Evolutionary conservation across 2,329 filamentous ascomycete genomes (phyloP).

Genomic region (Fusarium humuli): DNA sequence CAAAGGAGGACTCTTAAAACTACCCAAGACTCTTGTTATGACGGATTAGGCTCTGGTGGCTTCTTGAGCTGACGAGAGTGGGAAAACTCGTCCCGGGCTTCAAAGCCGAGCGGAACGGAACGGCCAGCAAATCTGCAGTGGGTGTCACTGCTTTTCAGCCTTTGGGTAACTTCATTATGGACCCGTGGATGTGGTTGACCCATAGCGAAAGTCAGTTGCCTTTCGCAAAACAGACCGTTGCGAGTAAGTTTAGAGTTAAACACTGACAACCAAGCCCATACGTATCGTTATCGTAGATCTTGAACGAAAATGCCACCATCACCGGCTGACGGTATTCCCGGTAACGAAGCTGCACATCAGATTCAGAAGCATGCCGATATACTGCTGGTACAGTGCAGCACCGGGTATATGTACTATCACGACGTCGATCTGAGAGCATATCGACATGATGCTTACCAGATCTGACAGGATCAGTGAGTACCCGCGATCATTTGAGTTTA

Average conservation of each 20-base stretch:
- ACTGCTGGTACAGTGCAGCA: neutral
- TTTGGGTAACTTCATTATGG: constrained; percentile 3
- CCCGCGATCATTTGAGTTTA: constrained; percentile 16
- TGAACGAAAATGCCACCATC: constrained; percentile 7
- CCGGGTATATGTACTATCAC: neutral
- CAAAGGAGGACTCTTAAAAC: neutral
- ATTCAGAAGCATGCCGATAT: constrained; percentile 24
- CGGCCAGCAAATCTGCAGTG: constrained; percentile 2
- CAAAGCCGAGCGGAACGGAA: constrained; percentile 12
- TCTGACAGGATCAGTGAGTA: constrained; percentile 18
- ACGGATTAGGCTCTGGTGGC: neutral
- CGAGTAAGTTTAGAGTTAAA: constrained; percentile 2
- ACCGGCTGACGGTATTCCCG: constrained; percentile 5
- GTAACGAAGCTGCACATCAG: constrained; percentile 10
- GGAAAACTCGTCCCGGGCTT: neutral
- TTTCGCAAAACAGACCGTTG: constrained; percentile 18
- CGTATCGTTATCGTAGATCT: neutral
- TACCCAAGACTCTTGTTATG: neutral
- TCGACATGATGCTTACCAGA: neutral
- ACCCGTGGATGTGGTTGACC: neutral
- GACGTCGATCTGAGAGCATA: constrained; percentile 4
- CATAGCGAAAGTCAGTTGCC: neutral
- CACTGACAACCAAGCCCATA: neutral
- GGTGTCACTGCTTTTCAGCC: constrained; percentile 7
- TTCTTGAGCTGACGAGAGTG: neutral